phyloP scores from a whole-genome alignment of 306 rosid species.

The Canavalia gladiata region DNA sequence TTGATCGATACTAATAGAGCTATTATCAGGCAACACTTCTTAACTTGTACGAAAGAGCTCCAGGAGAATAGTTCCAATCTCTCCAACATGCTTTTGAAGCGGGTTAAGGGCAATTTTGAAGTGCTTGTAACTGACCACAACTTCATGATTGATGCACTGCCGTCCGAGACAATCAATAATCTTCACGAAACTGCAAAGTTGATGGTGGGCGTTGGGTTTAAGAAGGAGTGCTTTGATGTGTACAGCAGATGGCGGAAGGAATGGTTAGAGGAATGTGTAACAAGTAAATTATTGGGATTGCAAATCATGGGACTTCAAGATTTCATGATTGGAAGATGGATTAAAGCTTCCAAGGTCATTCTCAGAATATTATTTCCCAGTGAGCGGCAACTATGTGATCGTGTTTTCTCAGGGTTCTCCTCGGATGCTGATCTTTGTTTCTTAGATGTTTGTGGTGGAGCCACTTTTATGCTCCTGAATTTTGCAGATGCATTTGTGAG shows the following conservation, averaged over 20 bases:
- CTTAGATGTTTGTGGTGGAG: conserved; percentile 72
- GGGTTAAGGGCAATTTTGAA: not conserved
- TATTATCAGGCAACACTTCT: not conserved
- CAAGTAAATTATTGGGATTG: conserved; percentile 56
- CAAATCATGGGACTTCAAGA: conserved; percentile 34
- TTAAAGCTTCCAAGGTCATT: conserved; percentile 58
- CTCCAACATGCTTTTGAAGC: not conserved
- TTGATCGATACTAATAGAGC: not conserved
- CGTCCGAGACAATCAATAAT: conserved; percentile 58
- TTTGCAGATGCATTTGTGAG: conserved; percentile 64
- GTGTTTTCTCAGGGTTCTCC: conserved; percentile 68
- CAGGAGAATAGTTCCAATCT: not conserved
- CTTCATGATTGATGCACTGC: conserved; percentile 70
- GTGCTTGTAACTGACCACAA: conserved; percentile 46
- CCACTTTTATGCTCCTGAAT: conserved; percentile 66
- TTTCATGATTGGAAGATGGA: conserved; percentile 72
- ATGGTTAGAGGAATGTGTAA: conserved; percentile 70
- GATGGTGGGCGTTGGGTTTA: conserved; percentile 71
- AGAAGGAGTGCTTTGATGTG: conserved; percentile 69
- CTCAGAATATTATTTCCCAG: conserved; percentile 69
- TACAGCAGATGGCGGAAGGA: conserved; percentile 71
- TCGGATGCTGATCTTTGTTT: conserved; percentile 70
- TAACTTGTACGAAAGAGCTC: not conserved
- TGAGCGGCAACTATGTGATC: conserved; percentile 73
- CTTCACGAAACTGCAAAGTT: conserved; percentile 74